Conservation (phyloP, 192 early-diverging fungal genomes). For the Backusella macrospora region DNA sequence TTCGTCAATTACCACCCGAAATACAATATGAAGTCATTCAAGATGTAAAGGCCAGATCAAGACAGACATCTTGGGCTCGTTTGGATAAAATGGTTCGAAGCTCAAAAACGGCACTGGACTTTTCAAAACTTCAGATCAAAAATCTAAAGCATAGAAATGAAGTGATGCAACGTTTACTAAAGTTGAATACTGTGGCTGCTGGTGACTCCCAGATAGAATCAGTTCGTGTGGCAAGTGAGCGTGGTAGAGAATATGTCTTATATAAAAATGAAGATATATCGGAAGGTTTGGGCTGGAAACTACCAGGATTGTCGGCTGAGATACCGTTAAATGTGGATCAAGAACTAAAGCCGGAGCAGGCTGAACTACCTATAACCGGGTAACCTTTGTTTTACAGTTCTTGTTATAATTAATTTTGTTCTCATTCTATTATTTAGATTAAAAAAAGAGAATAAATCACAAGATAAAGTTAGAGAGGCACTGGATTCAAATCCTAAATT, state of each 20-base stretch:
- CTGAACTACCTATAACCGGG: background rate
- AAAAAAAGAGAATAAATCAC: constrained; percentile 21
- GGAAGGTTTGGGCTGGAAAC: constrained; percentile 65
- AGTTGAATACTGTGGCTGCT: constrained; percentile 48
- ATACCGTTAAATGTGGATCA: constrained; percentile 10
- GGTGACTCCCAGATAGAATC: constrained; percentile 37
- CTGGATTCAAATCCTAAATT: background rate
- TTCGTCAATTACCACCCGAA: constrained; percentile 75
- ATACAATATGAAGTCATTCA: constrained; percentile 92
- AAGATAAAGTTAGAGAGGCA: constrained; percentile 27
- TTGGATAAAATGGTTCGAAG: constrained; percentile 69
- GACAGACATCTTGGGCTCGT: constrained; percentile 75
- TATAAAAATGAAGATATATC: constrained; percentile 77
- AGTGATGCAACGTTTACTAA: constrained; percentile 74
- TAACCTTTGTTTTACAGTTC: background rate
- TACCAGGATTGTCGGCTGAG: constrained; percentile 43
- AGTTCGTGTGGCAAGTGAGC: constrained; percentile 78
- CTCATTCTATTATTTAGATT: background rate
- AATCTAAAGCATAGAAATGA: constrained; percentile 81
- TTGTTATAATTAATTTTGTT: background rate
- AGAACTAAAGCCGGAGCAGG: constrained; percentile 33
- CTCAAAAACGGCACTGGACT: constrained; percentile 80
- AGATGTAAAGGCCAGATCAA: constrained; percentile 80
- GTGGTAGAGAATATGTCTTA: constrained; percentile 81
- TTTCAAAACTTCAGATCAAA: constrained; percentile 89